A percentile compares a stretch with the other conserved stretches of the same genome.
Evolutionary conservation across 2,329 filamentous ascomycete genomes (phyloP).

Genomic region (Neoarthrinium moseri): DNA sequence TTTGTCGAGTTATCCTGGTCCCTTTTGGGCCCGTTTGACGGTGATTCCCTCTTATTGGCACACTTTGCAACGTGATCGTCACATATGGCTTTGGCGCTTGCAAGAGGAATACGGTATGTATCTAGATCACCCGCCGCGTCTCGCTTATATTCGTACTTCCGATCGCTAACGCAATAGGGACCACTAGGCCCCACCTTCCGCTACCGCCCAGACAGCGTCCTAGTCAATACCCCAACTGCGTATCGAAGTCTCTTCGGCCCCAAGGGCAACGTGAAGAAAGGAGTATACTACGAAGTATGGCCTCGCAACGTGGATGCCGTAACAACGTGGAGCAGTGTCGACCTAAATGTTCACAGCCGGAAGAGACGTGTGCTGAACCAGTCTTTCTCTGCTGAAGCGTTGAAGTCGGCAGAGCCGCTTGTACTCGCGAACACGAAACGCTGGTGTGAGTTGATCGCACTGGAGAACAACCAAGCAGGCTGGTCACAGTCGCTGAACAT

Average conservation of each 20-base stretch:
- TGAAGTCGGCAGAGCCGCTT: slow-evolving; percentile 1
- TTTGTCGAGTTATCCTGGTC: slow-evolving; percentile 19
- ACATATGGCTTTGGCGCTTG: slow-evolving; percentile 5
- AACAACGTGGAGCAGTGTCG: slow-evolving; percentile 8
- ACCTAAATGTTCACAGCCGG: slow-evolving; percentile 2
- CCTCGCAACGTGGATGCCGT: slow-evolving; percentile 7
- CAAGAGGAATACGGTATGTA: slow-evolving; percentile 7
- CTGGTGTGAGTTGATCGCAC: background rate
- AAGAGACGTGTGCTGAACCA: slow-evolving; percentile 8
- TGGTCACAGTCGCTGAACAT: slow-evolving; percentile 5
- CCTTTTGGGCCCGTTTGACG: slow-evolving; percentile 18
- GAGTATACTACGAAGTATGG: slow-evolving; percentile 10
- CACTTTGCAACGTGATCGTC: background rate
- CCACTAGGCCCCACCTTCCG: slow-evolving; percentile 3
- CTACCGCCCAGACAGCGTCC: background rate
- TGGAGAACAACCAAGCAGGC: background rate
- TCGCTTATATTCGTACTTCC: slow-evolving; percentile 1
- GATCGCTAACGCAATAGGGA: slow-evolving; percentile 8
- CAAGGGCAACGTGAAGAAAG: slow-evolving; percentile 12
- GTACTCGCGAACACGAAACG: background rate
- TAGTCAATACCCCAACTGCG: slow-evolving; percentile 2
- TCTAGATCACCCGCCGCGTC: background rate
- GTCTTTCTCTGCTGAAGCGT: slow-evolving; percentile 1
- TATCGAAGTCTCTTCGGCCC: slow-evolving; percentile 9
- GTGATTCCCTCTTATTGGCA: slow-evolving; percentile 19